phyloP scores from a whole-genome alignment of 176 grass and related monocot genomes.

The Paspalum vaginatum region DNA sequence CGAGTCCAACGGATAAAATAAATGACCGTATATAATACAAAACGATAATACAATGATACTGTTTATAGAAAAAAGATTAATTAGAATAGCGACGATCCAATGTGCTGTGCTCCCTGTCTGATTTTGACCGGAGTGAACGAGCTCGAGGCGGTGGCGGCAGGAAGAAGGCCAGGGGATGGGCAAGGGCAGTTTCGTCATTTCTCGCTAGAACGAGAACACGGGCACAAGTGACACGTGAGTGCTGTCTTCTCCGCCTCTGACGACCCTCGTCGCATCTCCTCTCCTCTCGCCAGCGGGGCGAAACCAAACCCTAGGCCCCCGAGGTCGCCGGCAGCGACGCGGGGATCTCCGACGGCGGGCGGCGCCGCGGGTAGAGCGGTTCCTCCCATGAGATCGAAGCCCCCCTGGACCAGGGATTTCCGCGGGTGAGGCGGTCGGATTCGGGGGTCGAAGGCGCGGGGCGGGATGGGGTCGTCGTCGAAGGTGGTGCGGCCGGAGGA shows the following conservation, averaged over 20 bases:
- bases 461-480: conserved; percentile 61
- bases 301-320: conserved; percentile 22
- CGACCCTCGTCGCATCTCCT: background rate
- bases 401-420: background rate
- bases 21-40: no score
- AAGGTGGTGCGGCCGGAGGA: conserved; percentile 81
- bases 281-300: background rate
- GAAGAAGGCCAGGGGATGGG: background rate
- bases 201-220: background rate
- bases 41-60: no score
- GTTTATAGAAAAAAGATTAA: no score
- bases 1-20: no score
- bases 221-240: background rate
- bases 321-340: background rate
- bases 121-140: no score
- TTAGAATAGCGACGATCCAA: no score
- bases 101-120: no score
- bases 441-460: background rate
- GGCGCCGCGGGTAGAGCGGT: background rate
- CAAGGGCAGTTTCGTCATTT: conserved; percentile 41
- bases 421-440: background rate
- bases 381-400: background rate
- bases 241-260: background rate
- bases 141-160: background rate
- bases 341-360: background rate